phyloP scores from a whole-genome alignment of 148 eudicot genomes.

The Fagopyrum homotropicum region DNA sequence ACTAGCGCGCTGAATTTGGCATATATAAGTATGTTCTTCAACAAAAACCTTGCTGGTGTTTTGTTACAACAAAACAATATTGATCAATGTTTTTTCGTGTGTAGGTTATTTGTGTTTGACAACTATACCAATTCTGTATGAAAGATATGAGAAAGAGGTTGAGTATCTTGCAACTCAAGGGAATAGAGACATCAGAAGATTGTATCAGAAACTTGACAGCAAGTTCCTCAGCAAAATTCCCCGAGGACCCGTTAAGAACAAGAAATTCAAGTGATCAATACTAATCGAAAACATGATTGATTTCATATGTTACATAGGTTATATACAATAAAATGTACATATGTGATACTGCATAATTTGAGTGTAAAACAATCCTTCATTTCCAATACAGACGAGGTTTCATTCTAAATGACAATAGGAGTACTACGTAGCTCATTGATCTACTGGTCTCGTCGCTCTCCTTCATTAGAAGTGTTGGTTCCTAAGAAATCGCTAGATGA shows the following conservation, averaged over 20 bases:
- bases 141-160: constrained; percentile 35
- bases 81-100: not conserved
- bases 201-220: constrained; percentile 43
- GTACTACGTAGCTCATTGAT: too few relatives aligned
- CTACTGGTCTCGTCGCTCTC: too few relatives aligned
- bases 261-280: constrained; percentile 29
- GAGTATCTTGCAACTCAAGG: constrained; percentile 50
- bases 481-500: too few relatives aligned
- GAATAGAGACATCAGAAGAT: constrained; percentile 42
- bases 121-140: constrained; percentile 30
- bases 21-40: constrained; percentile 36
- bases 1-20: constrained; percentile 51
- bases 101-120: constrained; percentile 30
- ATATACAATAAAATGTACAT: not conserved
- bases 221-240: constrained; percentile 60
- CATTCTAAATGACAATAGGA: too few relatives aligned
- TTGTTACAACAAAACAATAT: not conserved
- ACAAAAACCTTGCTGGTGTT: not conserved
- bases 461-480: not conserved
- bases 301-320: not conserved
- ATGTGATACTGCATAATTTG: not conserved
- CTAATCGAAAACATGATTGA: not conserved
- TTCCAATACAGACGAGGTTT: not conserved
- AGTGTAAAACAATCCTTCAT: not conserved
- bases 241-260: constrained; percentile 57